Evolutionary conservation across 2,329 filamentous ascomycete genomes (phyloP).

Genomic region (Colletotrichum spinosum): DNA sequence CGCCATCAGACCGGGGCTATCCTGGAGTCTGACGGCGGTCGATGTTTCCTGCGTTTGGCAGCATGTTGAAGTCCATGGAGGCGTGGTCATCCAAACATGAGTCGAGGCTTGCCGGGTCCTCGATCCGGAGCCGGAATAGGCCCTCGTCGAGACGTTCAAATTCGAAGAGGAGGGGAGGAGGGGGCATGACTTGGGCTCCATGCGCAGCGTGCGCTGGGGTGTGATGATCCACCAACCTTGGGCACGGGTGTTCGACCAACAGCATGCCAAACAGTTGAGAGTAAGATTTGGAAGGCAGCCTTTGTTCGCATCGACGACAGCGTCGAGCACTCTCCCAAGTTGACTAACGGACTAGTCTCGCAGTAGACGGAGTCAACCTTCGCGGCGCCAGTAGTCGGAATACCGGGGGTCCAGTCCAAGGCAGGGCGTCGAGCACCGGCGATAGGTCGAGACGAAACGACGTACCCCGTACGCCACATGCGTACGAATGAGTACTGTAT

Average conservation of each 20-base stretch:
- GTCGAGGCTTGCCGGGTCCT: constrained; percentile 16
- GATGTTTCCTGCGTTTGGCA: background rate
- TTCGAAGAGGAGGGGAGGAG: constrained; percentile 38
- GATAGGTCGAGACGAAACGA: no score
- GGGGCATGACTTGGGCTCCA: constrained; percentile 44
- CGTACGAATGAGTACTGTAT: no score
- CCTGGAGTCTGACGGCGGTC: constrained; percentile 19
- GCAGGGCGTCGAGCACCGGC: no score
- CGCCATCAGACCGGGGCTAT: constrained; percentile 13
- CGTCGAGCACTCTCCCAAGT: constrained; percentile 21
- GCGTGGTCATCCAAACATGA: constrained; percentile 10
- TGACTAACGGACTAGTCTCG: constrained; percentile 24
- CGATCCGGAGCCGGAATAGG: constrained; percentile 27
- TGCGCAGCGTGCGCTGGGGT: constrained; percentile 36
- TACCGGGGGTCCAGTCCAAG: constrained; percentile 2
- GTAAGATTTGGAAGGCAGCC: no score
- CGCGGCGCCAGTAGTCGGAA: constrained; percentile 11
- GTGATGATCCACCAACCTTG: background rate
- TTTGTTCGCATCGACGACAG: no score
- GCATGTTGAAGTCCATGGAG: background rate
- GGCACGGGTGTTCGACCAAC: background rate
- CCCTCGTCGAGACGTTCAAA: background rate
- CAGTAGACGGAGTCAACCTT: constrained; percentile 6
- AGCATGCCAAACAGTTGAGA: constrained; percentile 4
- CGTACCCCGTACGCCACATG: no score